Evolutionary conservation across 1,284 basidiomycete species (phyloP), one percentile per base, ranked within the genome.

Genomic region (Naganishia albida): DNA sequence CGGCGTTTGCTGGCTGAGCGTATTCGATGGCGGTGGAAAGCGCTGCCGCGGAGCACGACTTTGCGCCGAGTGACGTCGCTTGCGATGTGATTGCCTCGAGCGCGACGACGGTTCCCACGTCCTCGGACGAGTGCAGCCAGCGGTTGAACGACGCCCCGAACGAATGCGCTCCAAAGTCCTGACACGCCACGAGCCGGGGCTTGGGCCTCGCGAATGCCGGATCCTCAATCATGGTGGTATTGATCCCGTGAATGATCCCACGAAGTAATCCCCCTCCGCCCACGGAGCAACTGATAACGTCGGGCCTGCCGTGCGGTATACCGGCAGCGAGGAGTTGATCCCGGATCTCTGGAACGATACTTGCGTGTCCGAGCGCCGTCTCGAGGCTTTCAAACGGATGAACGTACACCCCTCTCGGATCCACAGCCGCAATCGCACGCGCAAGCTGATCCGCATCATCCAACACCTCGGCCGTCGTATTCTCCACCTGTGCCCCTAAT

Each of bases 11-110:
- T 7, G 59, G 42, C 23, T 39, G 56, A 20, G 30, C 70, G 71
- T 63, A 74, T 70, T 4, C 50, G 55, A 16, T 68, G 65, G 64
- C 56, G 30, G 28, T 15, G 18, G 51, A 25, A 8, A 67, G 44
- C 12, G 65, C 60, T 2, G 46, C 40, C 1, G 60, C 59, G 8
- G 65, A 67, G 28, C 59, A 62, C 25, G 51, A 52, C 34, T 52
- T 56, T 2, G 74, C 71, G 30, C 74, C 74, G 65, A 76, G 69
- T 13, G 70, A 69, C 4, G 74, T 72, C 18, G 72, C 72, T 40
- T 73, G 73, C 26, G 69, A 71, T 3, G 69, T 68, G 52, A 76
- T 76, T 1, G 55, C 65, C 2, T 53, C 23, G 7, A 69, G 62
- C 2, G 52, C 26, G 30, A 57, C 49, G 18, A 52, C 38, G 34